Conservation (phyloP, 768 basidiomycete species). For the Mycena rebaudengoi region DNA sequence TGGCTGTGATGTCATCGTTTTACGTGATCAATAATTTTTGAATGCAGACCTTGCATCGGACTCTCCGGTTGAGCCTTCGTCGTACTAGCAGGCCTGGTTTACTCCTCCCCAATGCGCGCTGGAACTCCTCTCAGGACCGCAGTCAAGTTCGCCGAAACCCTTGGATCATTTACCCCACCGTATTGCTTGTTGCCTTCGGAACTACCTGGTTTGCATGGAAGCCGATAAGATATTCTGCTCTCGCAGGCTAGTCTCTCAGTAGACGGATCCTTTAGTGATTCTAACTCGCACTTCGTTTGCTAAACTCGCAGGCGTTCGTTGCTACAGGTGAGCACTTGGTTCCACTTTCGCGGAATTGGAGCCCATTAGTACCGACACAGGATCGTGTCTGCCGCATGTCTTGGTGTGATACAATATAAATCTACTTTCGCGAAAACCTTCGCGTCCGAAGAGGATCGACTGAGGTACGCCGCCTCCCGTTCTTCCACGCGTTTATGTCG, state of each 20-base stretch:
- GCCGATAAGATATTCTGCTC: constrained; percentile 76
- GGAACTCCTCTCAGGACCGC: background rate
- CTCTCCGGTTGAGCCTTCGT: background rate
- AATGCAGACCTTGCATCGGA: constrained; percentile 7
- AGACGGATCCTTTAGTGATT: too few relatives aligned
- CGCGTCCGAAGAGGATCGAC: constrained; percentile 56
- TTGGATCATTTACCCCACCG: constrained; percentile 50
- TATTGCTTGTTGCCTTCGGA: constrained; percentile 45
- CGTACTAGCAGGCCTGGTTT: background rate
- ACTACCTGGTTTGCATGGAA: constrained; percentile 65
- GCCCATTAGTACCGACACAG: too few relatives aligned
- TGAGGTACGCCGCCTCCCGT: constrained; percentile 19
- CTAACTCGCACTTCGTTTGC: too few relatives aligned
- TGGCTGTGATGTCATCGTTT: too few relatives aligned
- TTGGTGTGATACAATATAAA: constrained; percentile 78
- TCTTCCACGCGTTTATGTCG: background rate
- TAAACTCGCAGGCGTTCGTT: too few relatives aligned
- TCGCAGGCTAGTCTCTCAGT: too few relatives aligned
- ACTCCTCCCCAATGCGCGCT: background rate
- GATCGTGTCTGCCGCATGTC: constrained; percentile 75
- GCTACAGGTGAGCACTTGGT: too few relatives aligned
- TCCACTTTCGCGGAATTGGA: too few relatives aligned
- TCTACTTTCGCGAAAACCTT: constrained; percentile 65
- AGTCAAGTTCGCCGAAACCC: constrained; percentile 17
- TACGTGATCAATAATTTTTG: too few relatives aligned